A percentile compares a stretch with the other conserved stretches of the same genome.
Conservation (phyloP, 768 basidiomycete genomes). For the Cystoderma amianthinum region DNA sequence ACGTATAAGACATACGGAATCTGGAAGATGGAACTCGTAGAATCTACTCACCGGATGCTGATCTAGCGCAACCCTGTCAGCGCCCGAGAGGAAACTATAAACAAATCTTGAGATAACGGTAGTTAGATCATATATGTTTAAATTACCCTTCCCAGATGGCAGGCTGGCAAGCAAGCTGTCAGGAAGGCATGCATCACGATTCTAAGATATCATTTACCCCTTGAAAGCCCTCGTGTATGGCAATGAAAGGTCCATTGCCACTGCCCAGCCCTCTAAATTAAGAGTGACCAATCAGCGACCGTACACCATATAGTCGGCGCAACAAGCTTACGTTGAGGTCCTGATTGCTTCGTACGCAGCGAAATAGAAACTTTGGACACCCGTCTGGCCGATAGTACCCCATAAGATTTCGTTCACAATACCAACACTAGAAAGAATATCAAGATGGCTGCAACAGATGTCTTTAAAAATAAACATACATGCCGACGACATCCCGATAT, state of each 20-base stretch:
- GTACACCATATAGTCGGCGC: not conserved
- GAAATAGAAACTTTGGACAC: slow-evolving; percentile 34
- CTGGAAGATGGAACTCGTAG: not conserved
- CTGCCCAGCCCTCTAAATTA: slow-evolving; percentile 54
- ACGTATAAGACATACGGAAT: slow-evolving; percentile 3
- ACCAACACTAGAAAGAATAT: slow-evolving; percentile 29
- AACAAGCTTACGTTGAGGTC: slow-evolving; percentile 26
- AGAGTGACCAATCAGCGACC: slow-evolving; percentile 2
- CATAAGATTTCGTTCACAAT: slow-evolving; percentile 62
- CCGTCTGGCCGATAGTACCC: slow-evolving; percentile 44
- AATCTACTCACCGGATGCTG: slow-evolving; percentile 61
- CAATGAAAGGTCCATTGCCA: slow-evolving; percentile 47
- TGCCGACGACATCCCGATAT: slow-evolving; percentile 66
- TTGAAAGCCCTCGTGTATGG: slow-evolving; percentile 63
- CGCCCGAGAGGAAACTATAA: slow-evolving; percentile 61
- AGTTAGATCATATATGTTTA: slow-evolving; percentile 1
- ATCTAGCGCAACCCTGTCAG: slow-evolving; percentile 73
- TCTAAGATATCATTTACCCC: slow-evolving; percentile 27
- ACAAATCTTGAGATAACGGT: slow-evolving; percentile 4
- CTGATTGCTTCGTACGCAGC: slow-evolving; percentile 40
- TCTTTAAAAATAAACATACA: slow-evolving; percentile 27
- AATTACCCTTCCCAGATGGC: slow-evolving; percentile 36
- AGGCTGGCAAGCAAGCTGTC: slow-evolving; percentile 18
- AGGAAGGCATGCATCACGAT: slow-evolving; percentile 5
- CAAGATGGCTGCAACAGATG: not conserved